phyloP scores from a whole-genome alignment of 164 flowering plant species.

The Euptelea pleiosperma region DNA sequence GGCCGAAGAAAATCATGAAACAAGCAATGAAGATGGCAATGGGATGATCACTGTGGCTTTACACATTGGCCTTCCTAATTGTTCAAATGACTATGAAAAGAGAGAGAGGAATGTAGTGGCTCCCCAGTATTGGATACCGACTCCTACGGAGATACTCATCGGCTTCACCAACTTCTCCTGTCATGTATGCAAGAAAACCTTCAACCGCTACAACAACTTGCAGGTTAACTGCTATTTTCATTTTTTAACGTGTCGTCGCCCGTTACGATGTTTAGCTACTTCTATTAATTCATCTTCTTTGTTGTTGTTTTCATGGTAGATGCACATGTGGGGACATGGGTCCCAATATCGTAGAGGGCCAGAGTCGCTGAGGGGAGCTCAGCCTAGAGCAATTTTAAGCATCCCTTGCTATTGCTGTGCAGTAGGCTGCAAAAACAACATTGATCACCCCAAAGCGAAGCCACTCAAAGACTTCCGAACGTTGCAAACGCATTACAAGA shows the following conservation, averaged over 20 bases:
- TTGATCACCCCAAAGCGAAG: slow-evolving; percentile 51
- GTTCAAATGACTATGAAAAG: slow-evolving; percentile 3
- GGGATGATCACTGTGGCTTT: slow-evolving; percentile 48
- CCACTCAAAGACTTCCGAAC: slow-evolving; percentile 65
- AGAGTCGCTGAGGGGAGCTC: slow-evolving; percentile 53
- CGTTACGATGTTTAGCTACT: too few species aligned
- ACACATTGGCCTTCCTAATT: slow-evolving; percentile 50
- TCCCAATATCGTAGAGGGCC: slow-evolving; percentile 68
- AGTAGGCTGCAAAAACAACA: slow-evolving; percentile 62
- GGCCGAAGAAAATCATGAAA: slow-evolving; percentile 3
- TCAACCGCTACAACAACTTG: slow-evolving; percentile 80
- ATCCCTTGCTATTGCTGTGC: slow-evolving; percentile 71
- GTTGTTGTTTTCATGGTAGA: slow-evolving; percentile 23
- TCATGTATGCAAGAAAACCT: slow-evolving; percentile 65
- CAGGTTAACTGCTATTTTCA: slow-evolving; percentile 40
- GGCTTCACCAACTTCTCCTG: slow-evolving; percentile 73
- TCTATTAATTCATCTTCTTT: too few species aligned
- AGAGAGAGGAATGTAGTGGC: slow-evolving; percentile 8
- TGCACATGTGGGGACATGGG: slow-evolving; percentile 91
- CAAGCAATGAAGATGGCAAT: slow-evolving; percentile 13
- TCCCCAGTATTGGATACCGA: slow-evolving; percentile 69
- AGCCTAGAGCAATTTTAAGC: slow-evolving; percentile 44
- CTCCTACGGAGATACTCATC: slow-evolving; percentile 53
- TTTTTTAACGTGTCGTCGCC: too few species aligned
- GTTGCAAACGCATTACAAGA: slow-evolving; percentile 66